These are phyloP conservation scores for Metschnikowia koreensis DNA, from an alignment of 805 yeast species.

Conservation along the genomic window DNA sequence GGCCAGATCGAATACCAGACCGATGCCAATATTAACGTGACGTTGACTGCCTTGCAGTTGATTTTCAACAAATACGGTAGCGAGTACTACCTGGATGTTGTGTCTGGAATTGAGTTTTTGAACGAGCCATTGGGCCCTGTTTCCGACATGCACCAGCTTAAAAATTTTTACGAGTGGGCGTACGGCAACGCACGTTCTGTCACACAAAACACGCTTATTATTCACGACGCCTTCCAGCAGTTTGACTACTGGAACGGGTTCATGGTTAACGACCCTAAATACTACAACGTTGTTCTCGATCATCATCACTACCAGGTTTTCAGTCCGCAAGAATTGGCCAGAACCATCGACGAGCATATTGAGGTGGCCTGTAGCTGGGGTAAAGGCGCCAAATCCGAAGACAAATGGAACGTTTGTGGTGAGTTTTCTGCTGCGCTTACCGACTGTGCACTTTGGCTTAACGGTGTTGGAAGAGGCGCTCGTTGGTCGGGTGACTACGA, in stretches of 20 bases:
- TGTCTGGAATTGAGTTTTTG: slow-evolving; percentile 78
- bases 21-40: slow-evolving; percentile 27
- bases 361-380: slow-evolving; percentile 21
- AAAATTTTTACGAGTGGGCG: slow-evolving; percentile 59
- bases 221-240: slow-evolving; percentile 81
- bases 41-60: slow-evolving; percentile 52
- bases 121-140: slow-evolving; percentile 87
- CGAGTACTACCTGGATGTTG: slow-evolving; percentile 61
- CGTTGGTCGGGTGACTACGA: slow-evolving; percentile 67
- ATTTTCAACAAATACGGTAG: slow-evolving; percentile 65
- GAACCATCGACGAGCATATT: slow-evolving; percentile 62
- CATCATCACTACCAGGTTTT: slow-evolving; percentile 93
- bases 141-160: slow-evolving; percentile 56
- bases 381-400: slow-evolving; percentile 14
- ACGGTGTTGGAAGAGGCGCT: slow-evolving; percentile 82
- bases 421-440: slow-evolving; percentile 63
- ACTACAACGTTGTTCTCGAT: slow-evolving; percentile 74
- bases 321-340: slow-evolving; percentile 56
- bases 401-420: slow-evolving; percentile 20
- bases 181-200: slow-evolving; percentile 62
- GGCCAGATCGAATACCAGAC: slow-evolving; percentile 37
- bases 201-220: slow-evolving; percentile 51
- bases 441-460: slow-evolving; percentile 86
- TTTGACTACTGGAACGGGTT: slow-evolving; percentile 58
- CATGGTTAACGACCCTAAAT: slow-evolving; percentile 33